These are phyloP conservation scores for Aspergillus thermomutatus DNA, from an alignment of 2,329 filamentous ascomycete genomes.

Conservation along the genomic window DNA sequence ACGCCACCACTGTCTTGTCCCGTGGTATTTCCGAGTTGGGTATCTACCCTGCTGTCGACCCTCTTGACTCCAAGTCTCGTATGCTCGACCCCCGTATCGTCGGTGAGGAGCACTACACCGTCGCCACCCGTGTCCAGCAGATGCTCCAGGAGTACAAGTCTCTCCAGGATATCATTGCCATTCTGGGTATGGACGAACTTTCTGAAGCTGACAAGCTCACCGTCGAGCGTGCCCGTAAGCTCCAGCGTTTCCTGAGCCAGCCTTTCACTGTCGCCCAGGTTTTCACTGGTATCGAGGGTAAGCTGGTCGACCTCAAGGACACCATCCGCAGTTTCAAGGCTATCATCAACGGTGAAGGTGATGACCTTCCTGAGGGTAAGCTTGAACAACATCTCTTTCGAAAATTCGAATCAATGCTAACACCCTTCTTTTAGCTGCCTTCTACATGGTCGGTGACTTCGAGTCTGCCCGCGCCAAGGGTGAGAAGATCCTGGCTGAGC, in stretches of 20 bases:
- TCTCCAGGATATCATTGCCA: slow-evolving; percentile 99
- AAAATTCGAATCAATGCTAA: slow-evolving; percentile 4
- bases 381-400: slow-evolving; percentile 8
- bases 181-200: slow-evolving; percentile 99
- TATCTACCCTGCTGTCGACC: slow-evolving; percentile 99
- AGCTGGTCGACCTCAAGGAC: slow-evolving; percentile 97
- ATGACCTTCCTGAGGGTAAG: slow-evolving; percentile 88
- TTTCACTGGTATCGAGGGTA: slow-evolving; percentile 81
- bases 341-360: slow-evolving; percentile 91
- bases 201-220: slow-evolving; percentile 99
- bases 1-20: slow-evolving; percentile 99
- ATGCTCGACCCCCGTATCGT: slow-evolving; percentile 99
- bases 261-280: slow-evolving; percentile 87
- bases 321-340: slow-evolving; percentile 97
- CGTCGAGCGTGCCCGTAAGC: slow-evolving; percentile 99
- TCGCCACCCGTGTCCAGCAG: slow-evolving; percentile 92
- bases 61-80: slow-evolving; percentile 98
- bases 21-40: slow-evolving; percentile 99
- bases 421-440: slow-evolving; percentile 52
- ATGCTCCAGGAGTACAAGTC: slow-evolving; percentile 99
- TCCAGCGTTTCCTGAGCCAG: slow-evolving; percentile 99
- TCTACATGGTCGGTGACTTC: slow-evolving; percentile 99
- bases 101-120: slow-evolving; percentile 96
- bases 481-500: slow-evolving; percentile 98
- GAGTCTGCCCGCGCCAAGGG: slow-evolving; percentile 91